Conservation (phyloP, 495 filamentous ascomycete genomes). For the Pseudoneurospora amorphoporcata region DNA sequence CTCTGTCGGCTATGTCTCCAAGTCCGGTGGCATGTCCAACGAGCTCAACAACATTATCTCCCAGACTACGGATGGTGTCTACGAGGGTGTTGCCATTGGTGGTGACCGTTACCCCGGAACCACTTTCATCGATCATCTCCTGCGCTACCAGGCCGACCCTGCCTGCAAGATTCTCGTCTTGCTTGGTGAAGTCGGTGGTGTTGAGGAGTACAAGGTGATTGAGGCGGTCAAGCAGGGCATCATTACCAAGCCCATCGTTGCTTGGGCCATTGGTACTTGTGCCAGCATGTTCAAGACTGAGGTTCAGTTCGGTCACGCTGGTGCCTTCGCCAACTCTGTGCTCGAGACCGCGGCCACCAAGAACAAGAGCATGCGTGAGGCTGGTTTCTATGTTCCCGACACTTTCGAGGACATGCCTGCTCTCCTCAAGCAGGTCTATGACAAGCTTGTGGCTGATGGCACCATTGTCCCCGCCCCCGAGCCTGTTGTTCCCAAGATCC, state of each 20-base stretch:
- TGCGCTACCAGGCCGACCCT: constrained; percentile 89
- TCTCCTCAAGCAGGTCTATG: constrained; percentile 66
- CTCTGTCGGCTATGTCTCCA: constrained; percentile 98
- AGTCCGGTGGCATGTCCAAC: constrained; percentile 99
- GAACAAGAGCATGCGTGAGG: constrained; percentile 93
- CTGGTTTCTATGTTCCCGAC: constrained; percentile 81
- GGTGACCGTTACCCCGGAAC: constrained; percentile 98
- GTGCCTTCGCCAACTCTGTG: constrained; percentile 96
- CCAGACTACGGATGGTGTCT: constrained; percentile 91
- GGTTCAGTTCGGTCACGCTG: constrained; percentile 98
- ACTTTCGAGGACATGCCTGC: constrained; percentile 93
- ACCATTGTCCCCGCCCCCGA: constrained; percentile 76
- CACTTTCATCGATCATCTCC: constrained; percentile 96
- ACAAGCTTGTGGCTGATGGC: constrained; percentile 72
- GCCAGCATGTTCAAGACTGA: constrained; percentile 99
- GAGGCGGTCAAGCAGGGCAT: constrained; percentile 88
- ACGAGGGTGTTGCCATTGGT: constrained; percentile 98
- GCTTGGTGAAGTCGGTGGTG: constrained; percentile 96
- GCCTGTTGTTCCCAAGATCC: constrained; percentile 94
- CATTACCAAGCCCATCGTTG: constrained; percentile 97
- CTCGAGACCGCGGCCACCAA: constrained; percentile 93
- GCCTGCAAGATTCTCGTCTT: constrained; percentile 94
- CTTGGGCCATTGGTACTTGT: constrained; percentile 98
- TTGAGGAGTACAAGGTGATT: constrained; percentile 99
- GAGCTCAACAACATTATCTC: constrained; percentile 99